Conservation (phyloP, 441 rosid genomes). For the Gossypium gossypioides region DNA sequence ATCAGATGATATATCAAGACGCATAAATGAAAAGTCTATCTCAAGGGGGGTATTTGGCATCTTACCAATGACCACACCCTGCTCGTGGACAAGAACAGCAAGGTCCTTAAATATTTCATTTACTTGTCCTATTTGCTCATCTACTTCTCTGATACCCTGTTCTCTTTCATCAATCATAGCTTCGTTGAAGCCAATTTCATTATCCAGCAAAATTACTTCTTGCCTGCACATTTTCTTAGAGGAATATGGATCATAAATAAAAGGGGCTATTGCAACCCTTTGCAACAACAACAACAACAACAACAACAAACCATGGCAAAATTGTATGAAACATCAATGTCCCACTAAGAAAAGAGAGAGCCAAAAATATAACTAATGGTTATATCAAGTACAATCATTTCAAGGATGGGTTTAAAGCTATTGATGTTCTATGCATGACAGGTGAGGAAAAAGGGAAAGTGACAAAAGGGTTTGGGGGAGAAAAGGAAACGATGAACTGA, state of each 20-base stretch:
- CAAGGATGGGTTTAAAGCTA: slow-evolving; percentile 2
- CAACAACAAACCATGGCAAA: background rate
- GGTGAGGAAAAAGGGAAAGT: background rate
- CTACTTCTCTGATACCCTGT: slow-evolving; percentile 51
- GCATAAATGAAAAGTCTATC: slow-evolving; percentile 2
- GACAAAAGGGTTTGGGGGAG: background rate
- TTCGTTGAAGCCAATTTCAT: slow-evolving; percentile 61
- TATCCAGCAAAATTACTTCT: slow-evolving; percentile 45
- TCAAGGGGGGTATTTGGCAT: background rate
- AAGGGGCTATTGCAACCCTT: background rate
- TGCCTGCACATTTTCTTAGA: slow-evolving; percentile 31
- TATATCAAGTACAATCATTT: background rate
- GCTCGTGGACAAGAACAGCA: slow-evolving; percentile 64
- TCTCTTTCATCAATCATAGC: slow-evolving; percentile 69
- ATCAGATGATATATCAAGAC: background rate
- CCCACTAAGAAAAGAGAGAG: background rate
- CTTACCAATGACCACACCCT: slow-evolving; percentile 62
- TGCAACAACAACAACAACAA: background rate
- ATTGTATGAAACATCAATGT: background rate
- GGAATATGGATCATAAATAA: background rate
- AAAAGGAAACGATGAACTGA: background rate
- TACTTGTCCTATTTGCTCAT: slow-evolving; percentile 53
- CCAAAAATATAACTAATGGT: background rate
- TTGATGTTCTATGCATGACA: background rate
- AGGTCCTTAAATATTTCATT: slow-evolving; percentile 67